A percentile compares a stretch with the other conserved stretches of the same genome.
These are phyloP conservation scores for Phoenix dactylifera DNA, from an alignment of 176 grass and related monocot genomes.

Conservation along the genomic window DNA sequence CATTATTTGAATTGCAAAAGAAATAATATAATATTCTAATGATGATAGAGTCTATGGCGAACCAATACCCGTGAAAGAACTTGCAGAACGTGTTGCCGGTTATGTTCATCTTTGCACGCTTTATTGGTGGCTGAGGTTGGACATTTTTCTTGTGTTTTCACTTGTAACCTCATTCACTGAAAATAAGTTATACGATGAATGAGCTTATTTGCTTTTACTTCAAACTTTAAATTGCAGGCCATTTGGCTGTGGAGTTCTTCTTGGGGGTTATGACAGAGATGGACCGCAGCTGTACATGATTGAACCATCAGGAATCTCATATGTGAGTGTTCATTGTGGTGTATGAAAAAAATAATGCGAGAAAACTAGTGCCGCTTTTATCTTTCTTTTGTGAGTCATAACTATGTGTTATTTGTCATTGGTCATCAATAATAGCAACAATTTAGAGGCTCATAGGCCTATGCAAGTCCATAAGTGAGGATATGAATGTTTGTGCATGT, in stretches of 20 bases:
- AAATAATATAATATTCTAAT: too few species aligned
- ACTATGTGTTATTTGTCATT: too few species aligned
- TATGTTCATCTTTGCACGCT: constrained; percentile 88
- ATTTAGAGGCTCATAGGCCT: too few species aligned
- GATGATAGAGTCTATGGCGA: constrained; percentile 56
- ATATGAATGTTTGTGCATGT: too few species aligned
- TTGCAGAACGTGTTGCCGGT: constrained; percentile 70
- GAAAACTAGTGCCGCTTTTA: background rate
- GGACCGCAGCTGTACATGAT: constrained; percentile 82
- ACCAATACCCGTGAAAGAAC: constrained; percentile 76
- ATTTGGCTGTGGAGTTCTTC: constrained; percentile 75
- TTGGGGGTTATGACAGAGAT: constrained; percentile 96
- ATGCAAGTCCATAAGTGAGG: too few species aligned
- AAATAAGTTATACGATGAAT: too few species aligned
- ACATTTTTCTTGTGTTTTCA: background rate
- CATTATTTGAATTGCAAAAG: too few species aligned
- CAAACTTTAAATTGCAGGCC: constrained; percentile 26
- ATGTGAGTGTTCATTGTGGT: constrained; percentile 32
- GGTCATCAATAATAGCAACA: too few species aligned
- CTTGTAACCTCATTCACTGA: background rate
- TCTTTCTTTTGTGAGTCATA: too few species aligned
- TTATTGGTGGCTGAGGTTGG: constrained; percentile 85
- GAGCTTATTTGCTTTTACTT: background rate
- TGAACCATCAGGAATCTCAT: constrained; percentile 60
- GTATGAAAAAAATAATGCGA: background rate